Evolutionary conservation across 352 stramenopile genomes (phyloP), one percentile per base, ranked within the genome.

Genomic region (Globisporangium iwayamae): DNA sequence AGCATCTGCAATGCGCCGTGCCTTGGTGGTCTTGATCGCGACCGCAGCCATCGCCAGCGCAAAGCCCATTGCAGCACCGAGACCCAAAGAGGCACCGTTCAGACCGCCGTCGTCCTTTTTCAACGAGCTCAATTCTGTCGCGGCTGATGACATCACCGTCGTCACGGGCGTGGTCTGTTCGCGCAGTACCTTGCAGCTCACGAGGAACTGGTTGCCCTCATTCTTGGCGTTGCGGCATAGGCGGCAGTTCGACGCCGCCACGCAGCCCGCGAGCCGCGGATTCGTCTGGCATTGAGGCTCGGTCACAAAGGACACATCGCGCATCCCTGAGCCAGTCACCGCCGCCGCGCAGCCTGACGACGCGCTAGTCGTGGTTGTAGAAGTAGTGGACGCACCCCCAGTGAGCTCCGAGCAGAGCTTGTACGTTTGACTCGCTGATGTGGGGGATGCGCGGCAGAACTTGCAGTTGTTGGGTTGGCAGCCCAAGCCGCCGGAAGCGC

Each of bases 201-300:
- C 36, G 53, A 92, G 69, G 48, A 73, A 80, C 70, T 82, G 73
- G 54, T 89, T 89, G 30, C 36, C 62, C 60, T 85, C 73, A 63
- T 78, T 86, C 69, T 92, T 90, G 55, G n/a, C 58, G 13, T 74
- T 71, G 32, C 74, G 71, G 48, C 83, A 91, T 9, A 92, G 51
- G 38, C 72, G 81, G 52, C 83, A 90, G 14, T 58, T 71, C 16
- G 83, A 82, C 7, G 63, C 58, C 28, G 65, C 56, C 7, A 79
- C 74, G 57, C 79, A 91, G 16, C 83, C 79, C 8, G 76, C 13
- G 20, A 80, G 55, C 0, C 39, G 63, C n/a, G 67, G 69, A 4
- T 62, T 69, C 1, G 64, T 57, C 43, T 78, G 75, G 55, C 78
- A 91, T 1, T 61, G 67, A 2, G 60, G 46, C n/a, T 90, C 74